These are phyloP conservation scores for Sporothrix curviconia DNA, from an alignment of 2,329 filamentous ascomycete species.

Conservation along the genomic window DNA sequence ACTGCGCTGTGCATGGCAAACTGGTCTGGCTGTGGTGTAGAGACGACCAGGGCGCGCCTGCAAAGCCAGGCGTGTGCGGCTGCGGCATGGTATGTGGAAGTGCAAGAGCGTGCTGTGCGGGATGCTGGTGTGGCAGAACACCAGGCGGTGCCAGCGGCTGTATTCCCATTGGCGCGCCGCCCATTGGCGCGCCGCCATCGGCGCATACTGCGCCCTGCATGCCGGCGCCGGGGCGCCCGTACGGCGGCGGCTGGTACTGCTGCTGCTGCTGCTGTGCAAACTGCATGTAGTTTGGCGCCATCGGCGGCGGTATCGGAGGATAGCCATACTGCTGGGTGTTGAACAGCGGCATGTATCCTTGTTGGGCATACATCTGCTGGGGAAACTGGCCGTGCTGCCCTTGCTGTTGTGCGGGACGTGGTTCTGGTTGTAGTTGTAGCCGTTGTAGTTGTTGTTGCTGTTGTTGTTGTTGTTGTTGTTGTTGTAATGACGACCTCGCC, in stretches of 20 bases:
- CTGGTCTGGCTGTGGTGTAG: constrained; percentile 49
- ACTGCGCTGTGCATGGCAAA: neutral
- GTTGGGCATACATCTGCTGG: constrained; percentile 43
- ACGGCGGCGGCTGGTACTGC: no score
- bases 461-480: constrained; percentile 25
- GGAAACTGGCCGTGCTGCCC: constrained; percentile 29
- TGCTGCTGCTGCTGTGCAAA: constrained; percentile 45
- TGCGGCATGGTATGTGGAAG: constrained; percentile 29
- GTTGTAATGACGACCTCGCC: constrained; percentile 31
- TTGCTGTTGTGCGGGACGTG: neutral
- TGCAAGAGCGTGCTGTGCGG: constrained; percentile 43
- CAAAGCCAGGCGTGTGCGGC: neutral
- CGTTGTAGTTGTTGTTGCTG: constrained; percentile 26
- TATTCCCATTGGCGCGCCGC: neutral
- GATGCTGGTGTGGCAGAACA: constrained; percentile 14
- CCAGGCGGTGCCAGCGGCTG: neutral
- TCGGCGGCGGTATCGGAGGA: constrained; percentile 51
- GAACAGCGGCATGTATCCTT: constrained; percentile 46
- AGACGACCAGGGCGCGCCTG: constrained; percentile 29
- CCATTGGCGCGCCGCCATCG: no score
- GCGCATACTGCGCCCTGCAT: constrained; percentile 27
- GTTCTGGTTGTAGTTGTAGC: constrained; percentile 21
- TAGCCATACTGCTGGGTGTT: constrained; percentile 37
- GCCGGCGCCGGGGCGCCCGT: constrained; percentile 45
- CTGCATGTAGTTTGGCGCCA: constrained; percentile 30